phyloP scores from a whole-genome alignment of 1,139 yeast species.

The Blastobotrys capitulatus region DNA sequence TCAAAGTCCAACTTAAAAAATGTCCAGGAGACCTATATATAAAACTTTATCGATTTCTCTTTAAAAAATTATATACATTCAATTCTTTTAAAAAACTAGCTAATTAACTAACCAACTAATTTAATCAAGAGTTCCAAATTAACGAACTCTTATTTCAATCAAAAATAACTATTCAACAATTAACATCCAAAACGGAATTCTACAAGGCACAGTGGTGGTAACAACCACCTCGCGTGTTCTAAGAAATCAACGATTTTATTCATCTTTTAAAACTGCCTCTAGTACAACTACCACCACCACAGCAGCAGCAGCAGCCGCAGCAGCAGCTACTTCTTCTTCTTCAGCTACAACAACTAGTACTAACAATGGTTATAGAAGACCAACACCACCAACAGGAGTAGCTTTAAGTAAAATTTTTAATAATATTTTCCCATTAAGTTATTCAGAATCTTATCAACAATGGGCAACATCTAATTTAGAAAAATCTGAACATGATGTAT shows the following conservation, averaged over 20 bases:
- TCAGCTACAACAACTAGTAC: not conserved
- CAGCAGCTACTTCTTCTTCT: not conserved
- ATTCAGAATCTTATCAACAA: conserved; percentile 40
- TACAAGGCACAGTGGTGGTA: not conserved
- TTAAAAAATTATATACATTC: too few species aligned
- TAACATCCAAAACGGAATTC: not conserved
- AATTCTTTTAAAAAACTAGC: too few species aligned
- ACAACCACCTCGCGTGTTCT: not conserved
- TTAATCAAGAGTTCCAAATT: too few species aligned
- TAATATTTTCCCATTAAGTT: conserved; percentile 34
- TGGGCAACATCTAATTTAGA: conserved; percentile 38
- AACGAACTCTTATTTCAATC: too few species aligned
- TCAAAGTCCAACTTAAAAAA: too few species aligned
- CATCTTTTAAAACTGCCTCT: not conserved
- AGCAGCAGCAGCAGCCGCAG: not conserved
- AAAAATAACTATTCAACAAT: not conserved
- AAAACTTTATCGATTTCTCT: too few species aligned
- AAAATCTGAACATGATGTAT: conserved; percentile 40
- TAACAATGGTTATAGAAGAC: conserved; percentile 17
- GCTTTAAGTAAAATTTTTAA: conserved; percentile 28
- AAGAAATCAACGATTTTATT: not conserved
- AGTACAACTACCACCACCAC: not conserved
- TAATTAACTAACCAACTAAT: too few species aligned
- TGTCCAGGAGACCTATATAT: too few species aligned
- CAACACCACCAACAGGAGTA: conserved; percentile 34